Conservation (phyloP, 345 rosid species). For the Eucalyptus rudis region DNA sequence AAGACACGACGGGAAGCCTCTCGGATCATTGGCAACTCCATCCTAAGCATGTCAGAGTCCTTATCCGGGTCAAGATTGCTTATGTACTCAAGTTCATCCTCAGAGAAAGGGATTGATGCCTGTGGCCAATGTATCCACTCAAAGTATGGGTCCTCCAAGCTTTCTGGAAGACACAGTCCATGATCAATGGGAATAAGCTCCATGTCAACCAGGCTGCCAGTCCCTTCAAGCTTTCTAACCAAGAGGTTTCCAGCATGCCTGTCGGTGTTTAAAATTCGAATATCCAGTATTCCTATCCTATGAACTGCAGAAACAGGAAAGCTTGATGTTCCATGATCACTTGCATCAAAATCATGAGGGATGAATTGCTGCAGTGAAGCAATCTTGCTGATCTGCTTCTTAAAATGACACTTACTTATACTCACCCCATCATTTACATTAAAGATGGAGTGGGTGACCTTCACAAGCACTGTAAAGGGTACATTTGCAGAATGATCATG, state of each 20-base stretch:
- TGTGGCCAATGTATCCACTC: slow-evolving; percentile 43
- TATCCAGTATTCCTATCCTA: slow-evolving; percentile 24
- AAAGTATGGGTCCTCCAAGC: slow-evolving; percentile 32
- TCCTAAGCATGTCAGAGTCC: slow-evolving; percentile 32
- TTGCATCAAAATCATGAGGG: slow-evolving; percentile 37
- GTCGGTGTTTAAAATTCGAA: slow-evolving; percentile 22
- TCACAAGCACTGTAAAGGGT: slow-evolving; percentile 32
- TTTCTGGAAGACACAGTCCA: slow-evolving; percentile 36
- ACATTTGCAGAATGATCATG: slow-evolving; percentile 23
- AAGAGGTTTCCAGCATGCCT: slow-evolving; percentile 35
- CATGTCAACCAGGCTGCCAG: slow-evolving; percentile 11
- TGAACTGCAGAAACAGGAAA: slow-evolving; percentile 26
- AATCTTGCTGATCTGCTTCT: slow-evolving; percentile 22
- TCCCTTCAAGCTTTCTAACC: slow-evolving; percentile 18
- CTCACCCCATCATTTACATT: slow-evolving; percentile 19
- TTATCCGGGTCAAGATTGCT: slow-evolving; percentile 11
- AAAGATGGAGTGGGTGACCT: slow-evolving; percentile 20
- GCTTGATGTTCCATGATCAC: slow-evolving; percentile 38
- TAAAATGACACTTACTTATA: neutral
- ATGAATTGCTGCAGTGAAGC: slow-evolving; percentile 29
- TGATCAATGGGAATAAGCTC: slow-evolving; percentile 36
- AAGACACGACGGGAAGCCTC: slow-evolving; percentile 26
- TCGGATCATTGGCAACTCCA: slow-evolving; percentile 26
- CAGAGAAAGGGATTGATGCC: slow-evolving; percentile 35
- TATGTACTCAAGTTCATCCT: slow-evolving; percentile 27